These are phyloP conservation scores for Cladophialophora chaetospira DNA, from an alignment of 2,329 filamentous ascomycete species.

Conservation along the genomic window DNA sequence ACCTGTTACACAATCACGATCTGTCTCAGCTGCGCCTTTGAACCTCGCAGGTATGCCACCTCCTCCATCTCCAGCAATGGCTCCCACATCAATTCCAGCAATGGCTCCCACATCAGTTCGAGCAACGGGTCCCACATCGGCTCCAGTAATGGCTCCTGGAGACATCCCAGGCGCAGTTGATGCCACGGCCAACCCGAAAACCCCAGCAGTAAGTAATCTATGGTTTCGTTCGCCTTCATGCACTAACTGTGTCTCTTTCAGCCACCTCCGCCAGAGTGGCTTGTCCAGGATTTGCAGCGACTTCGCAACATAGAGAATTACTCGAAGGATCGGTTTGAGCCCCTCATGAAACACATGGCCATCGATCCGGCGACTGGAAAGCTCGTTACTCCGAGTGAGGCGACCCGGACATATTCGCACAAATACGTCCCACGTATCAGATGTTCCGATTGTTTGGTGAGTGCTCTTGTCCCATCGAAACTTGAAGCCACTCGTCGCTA, in stretches of 20 bases:
- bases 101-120: constrained; percentile 39
- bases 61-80: constrained; percentile 44
- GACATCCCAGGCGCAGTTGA: constrained; percentile 43
- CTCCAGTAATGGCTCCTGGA: constrained; percentile 44
- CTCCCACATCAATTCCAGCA: constrained; percentile 37
- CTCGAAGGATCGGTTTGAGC: constrained; percentile 81
- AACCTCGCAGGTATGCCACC: constrained; percentile 53
- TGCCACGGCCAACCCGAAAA: constrained; percentile 47
- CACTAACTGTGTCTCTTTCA: constrained; percentile 41
- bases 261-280: constrained; percentile 87
- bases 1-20: constrained; percentile 30
- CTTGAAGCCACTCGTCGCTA: not conserved
- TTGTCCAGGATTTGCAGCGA: constrained; percentile 69
- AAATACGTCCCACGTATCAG: constrained; percentile 87
- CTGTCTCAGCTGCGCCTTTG: constrained; percentile 41
- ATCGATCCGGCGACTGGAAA: constrained; percentile 72
- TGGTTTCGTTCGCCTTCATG: constrained; percentile 13
- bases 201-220: constrained; percentile 47
- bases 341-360: constrained; percentile 84
- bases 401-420: constrained; percentile 65
- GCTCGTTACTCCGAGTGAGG: constrained; percentile 58
- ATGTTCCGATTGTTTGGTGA: constrained; percentile 84
- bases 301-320: constrained; percentile 72
- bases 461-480: not conserved
- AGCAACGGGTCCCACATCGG: constrained; percentile 39